Percentiles rank a stretch among this genome's conserved stretches.
These are phyloP conservation scores for Malassezia furfur DNA, from an alignment of 1,284 basidiomycete genomes.

Conservation along the genomic window DNA sequence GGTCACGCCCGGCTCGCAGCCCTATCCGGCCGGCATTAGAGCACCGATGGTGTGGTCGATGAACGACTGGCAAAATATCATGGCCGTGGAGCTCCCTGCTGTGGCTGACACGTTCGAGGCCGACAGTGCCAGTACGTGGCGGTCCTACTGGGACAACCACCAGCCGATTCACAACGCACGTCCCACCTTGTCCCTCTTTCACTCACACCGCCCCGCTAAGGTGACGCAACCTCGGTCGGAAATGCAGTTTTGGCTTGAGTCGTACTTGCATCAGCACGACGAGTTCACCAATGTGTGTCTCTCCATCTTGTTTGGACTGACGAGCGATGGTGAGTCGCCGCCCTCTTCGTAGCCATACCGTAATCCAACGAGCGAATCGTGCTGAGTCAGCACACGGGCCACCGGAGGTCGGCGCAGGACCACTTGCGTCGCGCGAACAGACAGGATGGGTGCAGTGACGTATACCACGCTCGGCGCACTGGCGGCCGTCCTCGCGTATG, in stretches of 20 bases:
- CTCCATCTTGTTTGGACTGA: conserved; percentile 21
- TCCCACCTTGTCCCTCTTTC: background rate
- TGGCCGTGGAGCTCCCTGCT: conserved; percentile 23
- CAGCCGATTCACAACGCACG: background rate
- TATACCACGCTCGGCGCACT: conserved; percentile 15
- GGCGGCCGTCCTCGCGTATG: conserved; percentile 3
- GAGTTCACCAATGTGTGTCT: conserved; percentile 31
- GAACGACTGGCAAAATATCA: conserved; percentile 5
- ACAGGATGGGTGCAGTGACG: conserved; percentile 16
- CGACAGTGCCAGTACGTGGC: conserved; percentile 14
- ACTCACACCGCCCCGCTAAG: background rate
- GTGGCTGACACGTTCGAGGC: conserved; percentile 26
- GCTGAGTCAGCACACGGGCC: conserved; percentile 16
- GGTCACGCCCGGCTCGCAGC: too few relatives aligned
- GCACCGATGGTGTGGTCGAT: too few relatives aligned
- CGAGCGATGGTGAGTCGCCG: background rate
- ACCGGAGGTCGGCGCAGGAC: background rate
- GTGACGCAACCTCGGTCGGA: background rate
- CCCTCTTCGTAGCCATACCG: too few relatives aligned
- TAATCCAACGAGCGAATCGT: background rate
- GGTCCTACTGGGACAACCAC: background rate
- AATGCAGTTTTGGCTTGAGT: conserved; percentile 4
- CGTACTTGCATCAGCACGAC: conserved; percentile 24
- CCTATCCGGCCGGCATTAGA: too few relatives aligned
- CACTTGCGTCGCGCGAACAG: background rate